These are phyloP conservation scores for Stagonosporopsis rhizophila DNA, from an alignment of 2,329 filamentous ascomycete genomes.

Conservation along the genomic window DNA sequence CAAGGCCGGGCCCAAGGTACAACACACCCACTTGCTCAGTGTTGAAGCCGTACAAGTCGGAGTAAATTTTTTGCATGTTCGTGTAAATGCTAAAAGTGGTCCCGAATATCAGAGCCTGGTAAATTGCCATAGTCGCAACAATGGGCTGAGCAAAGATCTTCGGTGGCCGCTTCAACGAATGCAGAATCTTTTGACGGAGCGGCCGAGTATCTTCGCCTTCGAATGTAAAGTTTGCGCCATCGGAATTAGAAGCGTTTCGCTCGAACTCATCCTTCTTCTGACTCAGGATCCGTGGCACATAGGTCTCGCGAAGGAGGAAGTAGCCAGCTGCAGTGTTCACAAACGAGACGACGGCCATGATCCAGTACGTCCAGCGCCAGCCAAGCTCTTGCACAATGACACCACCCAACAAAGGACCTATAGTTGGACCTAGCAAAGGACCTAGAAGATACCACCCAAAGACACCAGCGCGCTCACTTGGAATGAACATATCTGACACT, in stretches of 20 bases:
- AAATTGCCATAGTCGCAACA: conserved; percentile 55
- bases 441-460: conserved; percentile 57
- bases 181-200: conserved; percentile 45
- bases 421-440: conserved; percentile 52
- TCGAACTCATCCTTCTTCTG: conserved; percentile 47
- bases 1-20: conserved; percentile 55
- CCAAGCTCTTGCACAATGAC: conserved; percentile 54
- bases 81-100: conserved; percentile 58
- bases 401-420: conserved; percentile 55
- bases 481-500: conserved; percentile 57
- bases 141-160: conserved; percentile 56
- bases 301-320: conserved; percentile 55
- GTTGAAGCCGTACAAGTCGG: conserved; percentile 53
- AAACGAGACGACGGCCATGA: conserved; percentile 51
- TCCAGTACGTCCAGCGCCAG: conserved; percentile 60
- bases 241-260: conserved; percentile 26
- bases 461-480: conserved; percentile 54
- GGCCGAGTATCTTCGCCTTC: conserved; percentile 54
- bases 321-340: conserved; percentile 53
- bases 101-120: conserved; percentile 57
- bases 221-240: conserved; percentile 49
- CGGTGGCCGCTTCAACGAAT: conserved; percentile 51
- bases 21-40: conserved; percentile 56
- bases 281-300: conserved; percentile 52
- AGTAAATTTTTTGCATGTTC: conserved; percentile 57